A percentile compares a stretch with the other conserved stretches of the same genome.
These are phyloP conservation scores for Pinus albicaulis DNA, from an alignment of 75 land plant genomes.

Conservation along the genomic window DNA sequence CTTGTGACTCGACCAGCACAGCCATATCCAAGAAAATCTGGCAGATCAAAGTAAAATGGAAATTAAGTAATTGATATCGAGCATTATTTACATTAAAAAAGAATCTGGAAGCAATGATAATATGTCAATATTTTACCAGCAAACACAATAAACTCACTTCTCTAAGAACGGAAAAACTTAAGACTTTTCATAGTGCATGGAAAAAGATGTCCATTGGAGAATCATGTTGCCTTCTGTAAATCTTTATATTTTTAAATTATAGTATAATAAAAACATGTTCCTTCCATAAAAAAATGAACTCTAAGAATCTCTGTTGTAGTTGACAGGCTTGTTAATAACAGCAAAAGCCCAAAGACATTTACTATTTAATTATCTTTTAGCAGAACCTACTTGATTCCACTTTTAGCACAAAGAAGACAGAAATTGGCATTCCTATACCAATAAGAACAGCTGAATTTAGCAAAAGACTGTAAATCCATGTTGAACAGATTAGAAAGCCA, in stretches of 20 bases:
- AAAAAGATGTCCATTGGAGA: background rate
- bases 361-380: too few relatives aligned
- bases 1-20: conserved; percentile 90
- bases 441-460: too few relatives aligned
- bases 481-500: too few relatives aligned
- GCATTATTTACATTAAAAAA: background rate
- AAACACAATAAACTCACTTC: background rate
- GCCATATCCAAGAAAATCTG: conserved; percentile 92
- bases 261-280: background rate
- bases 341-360: too few relatives aligned
- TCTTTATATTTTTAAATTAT: background rate
- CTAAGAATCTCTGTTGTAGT: background rate
- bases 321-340: too few relatives aligned
- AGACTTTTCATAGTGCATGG: background rate
- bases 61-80: background rate
- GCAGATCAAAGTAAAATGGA: background rate
- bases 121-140: background rate
- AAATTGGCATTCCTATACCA: too few relatives aligned
- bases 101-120: background rate
- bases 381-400: too few relatives aligned
- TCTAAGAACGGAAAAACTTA: background rate
- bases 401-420: too few relatives aligned
- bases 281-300: background rate
- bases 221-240: background rate
- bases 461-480: too few relatives aligned